Base-by-base conservation (phyloP, 768 basidiomycete genomes). In the Trametes cingulata region DNA sequence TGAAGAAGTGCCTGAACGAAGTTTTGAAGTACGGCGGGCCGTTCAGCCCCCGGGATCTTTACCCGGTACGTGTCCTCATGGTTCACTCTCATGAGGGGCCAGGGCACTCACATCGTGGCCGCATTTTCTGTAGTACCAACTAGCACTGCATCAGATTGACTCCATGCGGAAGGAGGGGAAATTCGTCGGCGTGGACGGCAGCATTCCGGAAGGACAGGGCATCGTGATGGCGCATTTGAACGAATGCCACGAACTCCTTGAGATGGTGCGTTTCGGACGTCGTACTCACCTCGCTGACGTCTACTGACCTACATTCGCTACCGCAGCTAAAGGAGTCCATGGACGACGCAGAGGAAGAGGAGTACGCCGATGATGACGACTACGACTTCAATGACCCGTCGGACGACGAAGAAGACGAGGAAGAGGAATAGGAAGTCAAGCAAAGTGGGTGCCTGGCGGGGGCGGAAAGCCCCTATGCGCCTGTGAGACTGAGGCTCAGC, bases 1-100 rank as follows among this genome's bases (percentile, higher is more conserved):
- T 98, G 62, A 97, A 96, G 80, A 96, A 96, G 71, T 96, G 95
- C 68, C 78, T 98, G 55, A 96, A 96, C 68, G 95, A 98, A 75
- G 95, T 98, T 2, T 80, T 91, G 60, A 97, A 96, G 70, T 95
- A 94, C 67, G 95, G 95, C 15, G 95, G 95, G 14, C 91, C 94
- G 1, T 96, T 95, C 70, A 91, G 83, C 64, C 85, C 95, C 19
- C 86, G 93, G 40, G 95, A 98, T 72, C 79, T 98, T 35, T 97
- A 97, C 76, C 95, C 95, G 19, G 93, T 95, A 71, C 62, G 90
- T 79, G 24, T 61, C 35, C 36, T n/a, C n/a, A n/a, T n/a, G n/a
- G n/a, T n/a, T n/a, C n/a, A n/a, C n/a, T 39, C 22, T 14, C 29
- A 6, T 17, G 27, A 10, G 20, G 43, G 4, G 9, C 46, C 2